Evolutionary conservation across 805 yeast species (phyloP).

Genomic region (Candida easanensis): DNA sequence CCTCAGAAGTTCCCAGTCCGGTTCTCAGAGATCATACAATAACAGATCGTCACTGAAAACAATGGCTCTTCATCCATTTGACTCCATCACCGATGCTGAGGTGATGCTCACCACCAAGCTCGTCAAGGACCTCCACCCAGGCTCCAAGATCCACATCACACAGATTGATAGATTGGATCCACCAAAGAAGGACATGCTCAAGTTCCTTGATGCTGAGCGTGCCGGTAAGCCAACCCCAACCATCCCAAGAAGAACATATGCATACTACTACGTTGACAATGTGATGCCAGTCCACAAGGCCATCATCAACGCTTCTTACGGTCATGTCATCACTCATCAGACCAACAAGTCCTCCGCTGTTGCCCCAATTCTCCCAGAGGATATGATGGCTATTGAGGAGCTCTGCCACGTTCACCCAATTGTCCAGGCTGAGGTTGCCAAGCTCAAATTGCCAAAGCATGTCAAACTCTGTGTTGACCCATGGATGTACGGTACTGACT

Average conservation of each 20-base stretch:
- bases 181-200: constrained; percentile 69
- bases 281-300: constrained; percentile 62
- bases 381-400: constrained; percentile 52
- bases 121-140: constrained; percentile 55
- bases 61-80: constrained; percentile 50
- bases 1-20: no score
- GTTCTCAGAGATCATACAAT: no score
- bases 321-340: constrained; percentile 57
- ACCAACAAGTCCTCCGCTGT: constrained; percentile 57
- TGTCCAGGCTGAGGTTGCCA: constrained; percentile 62
- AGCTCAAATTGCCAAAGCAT: constrained; percentile 58
- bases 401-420: constrained; percentile 50
- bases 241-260: constrained; percentile 69
- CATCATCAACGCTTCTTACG: constrained; percentile 60
- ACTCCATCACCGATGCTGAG: constrained; percentile 56
- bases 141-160: constrained; percentile 56
- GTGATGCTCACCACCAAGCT: constrained; percentile 55
- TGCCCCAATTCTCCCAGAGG: constrained; percentile 73
- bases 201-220: constrained; percentile 65
- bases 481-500: constrained; percentile 86
- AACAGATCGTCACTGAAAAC: background rate
- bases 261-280: constrained; percentile 59
- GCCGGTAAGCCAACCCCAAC: constrained; percentile 49
- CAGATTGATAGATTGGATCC: constrained; percentile 74
- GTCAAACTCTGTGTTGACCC: constrained; percentile 62